A percentile compares a stretch with the other conserved stretches of the same genome.
phyloP scores from a whole-genome alignment of 371 early-diverging fungal genomes.

The Batkoa obscura region DNA sequence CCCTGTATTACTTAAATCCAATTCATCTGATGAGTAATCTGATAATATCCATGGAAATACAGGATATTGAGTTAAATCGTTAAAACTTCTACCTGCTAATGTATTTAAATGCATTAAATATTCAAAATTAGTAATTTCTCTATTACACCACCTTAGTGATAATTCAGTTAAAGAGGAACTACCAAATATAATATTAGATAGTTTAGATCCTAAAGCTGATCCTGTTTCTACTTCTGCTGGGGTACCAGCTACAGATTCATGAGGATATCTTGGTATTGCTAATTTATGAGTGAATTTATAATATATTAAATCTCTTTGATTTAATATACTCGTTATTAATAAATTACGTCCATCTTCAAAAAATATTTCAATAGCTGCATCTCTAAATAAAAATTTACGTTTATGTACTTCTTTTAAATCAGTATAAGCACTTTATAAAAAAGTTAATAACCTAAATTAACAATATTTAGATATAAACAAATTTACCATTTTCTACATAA shows the following conservation, averaged over 20 bases:
- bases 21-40: slow-evolving; percentile 37
- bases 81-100: slow-evolving; percentile 52
- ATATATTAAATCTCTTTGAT: slow-evolving; percentile 49
- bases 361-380: slow-evolving; percentile 61
- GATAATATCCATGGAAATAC: slow-evolving; percentile 58
- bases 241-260: slow-evolving; percentile 25
- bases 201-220: slow-evolving; percentile 16
- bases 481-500: slow-evolving; percentile 27
- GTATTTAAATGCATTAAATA: slow-evolving; percentile 78
- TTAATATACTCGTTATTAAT: slow-evolving; percentile 36
- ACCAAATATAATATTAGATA: slow-evolving; percentile 38
- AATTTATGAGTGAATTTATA: slow-evolving; percentile 37
- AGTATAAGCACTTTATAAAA: slow-evolving; percentile 15
- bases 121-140: slow-evolving; percentile 70
- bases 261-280: slow-evolving; percentile 16
- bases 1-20: slow-evolving; percentile 45
- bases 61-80: slow-evolving; percentile 47
- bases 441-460: slow-evolving; percentile 6
- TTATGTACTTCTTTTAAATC: slow-evolving; percentile 58
- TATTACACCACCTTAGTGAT: slow-evolving; percentile 47
- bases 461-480: slow-evolving; percentile 10
- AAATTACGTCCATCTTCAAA: slow-evolving; percentile 54
- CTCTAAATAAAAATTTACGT: slow-evolving; percentile 41
- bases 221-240: slow-evolving; percentile 14
- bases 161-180: slow-evolving; percentile 42